Conservation (phyloP, 805 yeast species). For the Pichia manshurica region DNA sequence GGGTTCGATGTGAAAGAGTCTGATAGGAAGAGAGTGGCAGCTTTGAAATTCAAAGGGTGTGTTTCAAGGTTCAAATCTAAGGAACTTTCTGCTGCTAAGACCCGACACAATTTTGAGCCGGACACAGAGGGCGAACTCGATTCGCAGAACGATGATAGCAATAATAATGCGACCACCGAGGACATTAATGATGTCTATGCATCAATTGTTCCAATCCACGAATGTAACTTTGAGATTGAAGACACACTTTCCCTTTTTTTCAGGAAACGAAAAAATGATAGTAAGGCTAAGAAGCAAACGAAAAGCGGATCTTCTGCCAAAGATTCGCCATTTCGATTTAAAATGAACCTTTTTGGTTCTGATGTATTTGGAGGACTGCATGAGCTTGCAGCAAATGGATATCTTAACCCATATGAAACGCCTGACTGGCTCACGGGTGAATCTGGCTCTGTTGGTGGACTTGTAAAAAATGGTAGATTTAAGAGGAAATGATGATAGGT, state of each 20-base stretch:
- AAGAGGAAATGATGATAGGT: neutral
- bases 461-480: slow-evolving; percentile 35
- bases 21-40: slow-evolving; percentile 39
- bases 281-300: slow-evolving; percentile 19
- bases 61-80: slow-evolving; percentile 33
- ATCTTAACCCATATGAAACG: slow-evolving; percentile 46
- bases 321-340: slow-evolving; percentile 15
- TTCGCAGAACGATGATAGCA: slow-evolving; percentile 12
- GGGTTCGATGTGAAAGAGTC: slow-evolving; percentile 12
- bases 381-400: slow-evolving; percentile 48
- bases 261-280: slow-evolving; percentile 7
- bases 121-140: neutral
- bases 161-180: slow-evolving; percentile 10
- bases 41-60: slow-evolving; percentile 58
- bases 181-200: slow-evolving; percentile 33
- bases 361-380: slow-evolving; percentile 79
- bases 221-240: slow-evolving; percentile 39
- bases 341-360: slow-evolving; percentile 47
- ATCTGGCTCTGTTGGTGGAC: slow-evolving; percentile 51
- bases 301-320: neutral
- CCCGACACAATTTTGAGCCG: slow-evolving; percentile 1
- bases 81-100: slow-evolving; percentile 13
- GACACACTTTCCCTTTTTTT: neutral
- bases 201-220: slow-evolving; percentile 56
- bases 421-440: slow-evolving; percentile 83